phyloP scores from a whole-genome alignment of 2,329 filamentous ascomycete species.

The Nigrograna mackinnonii region DNA sequence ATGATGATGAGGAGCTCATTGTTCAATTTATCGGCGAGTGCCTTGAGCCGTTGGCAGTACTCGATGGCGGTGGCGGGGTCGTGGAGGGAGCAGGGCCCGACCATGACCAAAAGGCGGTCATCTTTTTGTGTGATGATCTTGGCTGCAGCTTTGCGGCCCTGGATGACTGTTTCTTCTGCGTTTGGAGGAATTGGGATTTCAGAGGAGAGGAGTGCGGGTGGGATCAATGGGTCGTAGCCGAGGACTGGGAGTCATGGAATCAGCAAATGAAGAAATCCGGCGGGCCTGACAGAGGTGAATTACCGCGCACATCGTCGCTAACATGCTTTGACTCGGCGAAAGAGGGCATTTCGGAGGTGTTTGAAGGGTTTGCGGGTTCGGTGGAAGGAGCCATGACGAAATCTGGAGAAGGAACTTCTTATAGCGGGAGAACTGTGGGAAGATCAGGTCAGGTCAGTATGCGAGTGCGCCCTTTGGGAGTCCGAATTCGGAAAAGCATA shows the following conservation, averaged over 20 bases:
- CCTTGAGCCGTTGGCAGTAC: conserved; percentile 80
- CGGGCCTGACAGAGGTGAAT: conserved; percentile 6
- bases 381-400: conserved; percentile 8
- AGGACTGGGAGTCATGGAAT: conserved; percentile 65
- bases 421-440: too few relatives aligned
- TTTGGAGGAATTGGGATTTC: conserved; percentile 72
- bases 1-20: conserved; percentile 90
- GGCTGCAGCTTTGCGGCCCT: conserved; percentile 70
- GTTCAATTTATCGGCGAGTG: conserved; percentile 76
- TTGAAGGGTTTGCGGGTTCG: not conserved
- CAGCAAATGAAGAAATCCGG: conserved; percentile 11
- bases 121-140: conserved; percentile 77
- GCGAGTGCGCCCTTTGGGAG: not conserved
- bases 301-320: conserved; percentile 59
- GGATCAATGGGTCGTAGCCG: conserved; percentile 91
- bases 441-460: not conserved
- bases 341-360: conserved; percentile 29
- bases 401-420: not conserved
- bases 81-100: conserved; percentile 96
- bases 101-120: conserved; percentile 90
- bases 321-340: conserved; percentile 31
- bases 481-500: too few relatives aligned
- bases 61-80: conserved; percentile 87
- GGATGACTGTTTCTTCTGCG: conserved; percentile 70
- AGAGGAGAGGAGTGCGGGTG: conserved; percentile 81